A percentile compares a stretch with the other conserved stretches of the same genome.
Evolutionary conservation across 2,329 filamentous ascomycete genomes (phyloP).

Genomic region (Didymella pinodella): DNA sequence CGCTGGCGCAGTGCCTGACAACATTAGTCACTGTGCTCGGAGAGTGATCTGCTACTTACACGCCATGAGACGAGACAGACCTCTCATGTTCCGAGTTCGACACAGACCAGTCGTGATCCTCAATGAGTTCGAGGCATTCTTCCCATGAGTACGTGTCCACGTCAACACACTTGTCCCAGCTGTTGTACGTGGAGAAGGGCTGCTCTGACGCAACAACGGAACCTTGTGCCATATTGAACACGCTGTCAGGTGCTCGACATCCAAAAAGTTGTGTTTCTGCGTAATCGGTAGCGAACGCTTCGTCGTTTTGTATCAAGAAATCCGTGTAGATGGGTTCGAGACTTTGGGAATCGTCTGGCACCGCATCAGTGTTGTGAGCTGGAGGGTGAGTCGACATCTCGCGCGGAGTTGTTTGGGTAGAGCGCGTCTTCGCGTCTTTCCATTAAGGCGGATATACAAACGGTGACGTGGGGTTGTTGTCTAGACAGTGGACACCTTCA

Average conservation of each 20-base stretch:
- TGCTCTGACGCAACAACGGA: neutral
- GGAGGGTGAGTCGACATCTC: neutral
- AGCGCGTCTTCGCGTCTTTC: neutral
- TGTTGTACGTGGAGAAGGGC: neutral
- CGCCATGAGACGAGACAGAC: neutral
- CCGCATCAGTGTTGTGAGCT: neutral
- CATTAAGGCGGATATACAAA: slow-evolving; percentile 21
- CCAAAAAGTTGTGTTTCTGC: neutral
- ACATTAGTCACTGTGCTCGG: neutral
- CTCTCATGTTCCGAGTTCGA: neutral
- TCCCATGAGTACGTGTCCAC: neutral
- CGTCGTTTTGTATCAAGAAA: neutral
- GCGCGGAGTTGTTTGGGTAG: neutral
- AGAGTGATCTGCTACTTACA: neutral
- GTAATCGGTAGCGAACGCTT: neutral
- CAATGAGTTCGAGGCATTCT: neutral
- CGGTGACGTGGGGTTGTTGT: slow-evolving; percentile 5
- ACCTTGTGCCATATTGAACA: neutral
- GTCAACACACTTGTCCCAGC: neutral
- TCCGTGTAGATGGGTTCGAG: neutral
- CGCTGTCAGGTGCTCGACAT: neutral
- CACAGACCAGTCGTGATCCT: neutral
- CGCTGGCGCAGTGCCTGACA: neutral
- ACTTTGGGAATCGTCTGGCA: neutral
- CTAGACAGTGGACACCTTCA: slow-evolving; percentile 2